phyloP scores from a whole-genome alignment of 2,329 filamentous ascomycete species.

The Diaporthe amygdali region DNA sequence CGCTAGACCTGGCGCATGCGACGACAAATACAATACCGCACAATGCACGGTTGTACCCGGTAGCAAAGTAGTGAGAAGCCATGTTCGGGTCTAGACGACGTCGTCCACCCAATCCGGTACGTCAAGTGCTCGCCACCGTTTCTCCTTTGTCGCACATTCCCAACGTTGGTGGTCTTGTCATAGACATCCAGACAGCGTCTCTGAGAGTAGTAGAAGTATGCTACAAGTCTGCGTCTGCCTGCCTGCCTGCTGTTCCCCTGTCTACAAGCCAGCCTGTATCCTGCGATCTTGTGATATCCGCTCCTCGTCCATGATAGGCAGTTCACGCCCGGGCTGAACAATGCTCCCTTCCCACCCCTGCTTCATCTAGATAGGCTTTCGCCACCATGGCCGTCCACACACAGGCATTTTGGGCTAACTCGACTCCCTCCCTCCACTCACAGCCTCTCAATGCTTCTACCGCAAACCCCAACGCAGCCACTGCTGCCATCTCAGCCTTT shows the following conservation, averaged over 20 bases:
- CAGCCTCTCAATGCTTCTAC: constrained; percentile 70
- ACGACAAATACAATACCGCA: not conserved
- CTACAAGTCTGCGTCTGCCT: not conserved
- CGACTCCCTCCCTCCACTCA: constrained; percentile 23
- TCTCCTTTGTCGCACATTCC: constrained; percentile 13
- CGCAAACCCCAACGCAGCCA: constrained; percentile 75
- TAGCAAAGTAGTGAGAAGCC: constrained; percentile 21
- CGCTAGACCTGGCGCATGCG: not conserved
- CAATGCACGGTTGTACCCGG: constrained; percentile 9
- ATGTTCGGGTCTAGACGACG: constrained; percentile 61
- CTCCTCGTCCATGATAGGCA: not conserved
- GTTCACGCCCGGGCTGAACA: not conserved
- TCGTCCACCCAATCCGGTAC: constrained; percentile 54
- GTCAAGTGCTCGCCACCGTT: constrained; percentile 36
- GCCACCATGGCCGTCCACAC: constrained; percentile 9
- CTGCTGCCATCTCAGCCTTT: constrained; percentile 83
- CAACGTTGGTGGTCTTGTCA: not conserved
- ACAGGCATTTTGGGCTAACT: constrained; percentile 10
- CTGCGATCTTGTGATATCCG: not conserved
- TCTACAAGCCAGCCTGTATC: not conserved
- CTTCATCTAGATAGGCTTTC: not conserved
- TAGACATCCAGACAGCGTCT: not conserved
- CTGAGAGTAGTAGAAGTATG: not conserved
- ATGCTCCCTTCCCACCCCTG: not conserved
- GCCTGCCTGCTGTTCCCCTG: not conserved